Percentiles rank a stretch among this genome's conserved stretches.
Conservation (phyloP, 306 rosid genomes). For the Trichosanthes cucumerina region DNA sequence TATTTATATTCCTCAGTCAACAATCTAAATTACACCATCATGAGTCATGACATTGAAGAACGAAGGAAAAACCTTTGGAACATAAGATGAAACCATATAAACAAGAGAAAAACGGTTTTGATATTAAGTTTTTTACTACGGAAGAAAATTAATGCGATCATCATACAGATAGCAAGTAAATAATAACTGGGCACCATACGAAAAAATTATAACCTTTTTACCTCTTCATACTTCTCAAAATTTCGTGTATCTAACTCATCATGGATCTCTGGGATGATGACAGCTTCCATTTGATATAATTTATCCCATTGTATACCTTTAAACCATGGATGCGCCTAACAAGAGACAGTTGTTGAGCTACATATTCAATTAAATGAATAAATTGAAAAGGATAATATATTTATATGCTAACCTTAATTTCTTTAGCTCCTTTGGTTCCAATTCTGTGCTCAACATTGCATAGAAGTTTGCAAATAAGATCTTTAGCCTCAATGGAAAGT, state of each 20-base stretch:
- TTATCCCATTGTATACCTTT: slow-evolving; percentile 63
- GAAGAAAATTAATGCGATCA: neutral
- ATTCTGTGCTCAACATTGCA: slow-evolving; percentile 84
- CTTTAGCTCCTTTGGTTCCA: slow-evolving; percentile 79
- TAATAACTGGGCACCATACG: neutral
- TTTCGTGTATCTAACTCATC: slow-evolving; percentile 80
- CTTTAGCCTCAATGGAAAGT: slow-evolving; percentile 67
- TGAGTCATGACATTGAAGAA: neutral
- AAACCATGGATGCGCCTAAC: slow-evolving; percentile 86
- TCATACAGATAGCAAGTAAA: neutral
- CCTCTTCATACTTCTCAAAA: slow-evolving; percentile 89
- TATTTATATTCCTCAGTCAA: neutral
- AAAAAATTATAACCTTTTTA: slow-evolving; percentile 14
- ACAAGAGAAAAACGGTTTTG: neutral
- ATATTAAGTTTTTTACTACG: neutral
- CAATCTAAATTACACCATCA: neutral
- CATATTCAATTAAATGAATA: neutral
- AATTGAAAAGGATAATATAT: neutral
- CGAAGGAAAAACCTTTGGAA: neutral
- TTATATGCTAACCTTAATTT: slow-evolving; percentile 51
- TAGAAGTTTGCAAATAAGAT: slow-evolving; percentile 67
- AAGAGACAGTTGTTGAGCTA: slow-evolving; percentile 4
- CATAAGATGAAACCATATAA: neutral
- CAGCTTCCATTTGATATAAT: slow-evolving; percentile 79
- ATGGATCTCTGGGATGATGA: slow-evolving; percentile 78